phyloP scores from a whole-genome alignment of 805 yeast species.

The Myxozyma nipponensis region DNA sequence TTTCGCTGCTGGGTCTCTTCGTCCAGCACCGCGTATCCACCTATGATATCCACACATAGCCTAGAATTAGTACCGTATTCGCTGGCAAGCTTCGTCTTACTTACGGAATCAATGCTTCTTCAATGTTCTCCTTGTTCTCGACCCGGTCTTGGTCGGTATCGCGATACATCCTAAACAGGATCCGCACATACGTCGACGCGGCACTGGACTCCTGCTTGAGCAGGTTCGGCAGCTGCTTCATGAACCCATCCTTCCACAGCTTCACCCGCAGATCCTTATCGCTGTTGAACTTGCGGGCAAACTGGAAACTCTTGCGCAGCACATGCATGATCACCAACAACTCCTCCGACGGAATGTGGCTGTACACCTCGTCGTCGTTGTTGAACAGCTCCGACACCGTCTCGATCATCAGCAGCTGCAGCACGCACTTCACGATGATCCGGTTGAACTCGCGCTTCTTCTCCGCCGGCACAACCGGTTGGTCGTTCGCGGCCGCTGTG shows the following conservation, averaged over 20 bases:
- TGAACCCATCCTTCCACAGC: constrained; percentile 86
- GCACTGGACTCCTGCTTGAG: constrained; percentile 88
- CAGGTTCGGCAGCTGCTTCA: constrained; percentile 86
- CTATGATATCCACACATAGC: constrained; percentile 65
- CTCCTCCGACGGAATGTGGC: constrained; percentile 61
- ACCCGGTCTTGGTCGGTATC: constrained; percentile 52
- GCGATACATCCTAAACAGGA: constrained; percentile 74
- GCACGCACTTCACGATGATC: constrained; percentile 86
- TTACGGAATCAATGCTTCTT: constrained; percentile 44
- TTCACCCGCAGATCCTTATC: constrained; percentile 84
- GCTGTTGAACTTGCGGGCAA: constrained; percentile 83
- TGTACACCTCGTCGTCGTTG: constrained; percentile 55
- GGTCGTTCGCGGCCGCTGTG: constrained; percentile 3
- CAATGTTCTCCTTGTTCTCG: constrained; percentile 49
- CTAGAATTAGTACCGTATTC: constrained; percentile 5
- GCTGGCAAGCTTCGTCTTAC: background rate
- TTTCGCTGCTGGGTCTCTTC: constrained; percentile 71
- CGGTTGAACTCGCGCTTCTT: constrained; percentile 55
- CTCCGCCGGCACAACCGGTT: constrained; percentile 32
- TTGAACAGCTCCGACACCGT: constrained; percentile 73
- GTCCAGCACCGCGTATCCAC: constrained; percentile 66
- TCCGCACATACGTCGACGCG: constrained; percentile 77
- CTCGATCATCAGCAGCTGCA: constrained; percentile 86
- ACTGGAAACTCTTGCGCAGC: constrained; percentile 66
- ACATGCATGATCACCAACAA: constrained; percentile 57